Evolutionary conservation across 164 flowering plant species (phyloP).

Genomic region (Echeveria elegans): DNA sequence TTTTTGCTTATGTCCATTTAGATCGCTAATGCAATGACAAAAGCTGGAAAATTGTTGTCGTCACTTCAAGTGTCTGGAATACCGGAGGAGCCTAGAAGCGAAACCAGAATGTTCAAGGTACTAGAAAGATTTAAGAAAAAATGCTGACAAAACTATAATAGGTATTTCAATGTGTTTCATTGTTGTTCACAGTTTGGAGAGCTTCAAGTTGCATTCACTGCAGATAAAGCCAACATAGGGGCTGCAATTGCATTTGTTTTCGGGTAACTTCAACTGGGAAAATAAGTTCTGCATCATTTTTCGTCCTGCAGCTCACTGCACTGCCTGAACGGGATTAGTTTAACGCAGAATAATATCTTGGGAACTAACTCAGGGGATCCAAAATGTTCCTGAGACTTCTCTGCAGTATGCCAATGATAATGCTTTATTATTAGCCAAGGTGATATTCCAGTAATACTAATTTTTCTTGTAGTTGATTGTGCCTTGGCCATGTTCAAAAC

Average conservation of each 20-base stretch:
- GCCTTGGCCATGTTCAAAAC: not conserved
- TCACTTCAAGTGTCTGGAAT: slow-evolving; percentile 28
- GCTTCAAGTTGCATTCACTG: slow-evolving; percentile 72
- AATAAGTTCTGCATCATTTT: slow-evolving; percentile 2
- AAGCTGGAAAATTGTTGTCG: slow-evolving; percentile 57
- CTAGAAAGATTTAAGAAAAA: not conserved
- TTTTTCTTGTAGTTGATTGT: not conserved
- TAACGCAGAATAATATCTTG: slow-evolving; percentile 61
- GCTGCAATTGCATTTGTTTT: slow-evolving; percentile 65
- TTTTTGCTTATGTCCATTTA: slow-evolving; percentile 21
- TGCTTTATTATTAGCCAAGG: slow-evolving; percentile 81
- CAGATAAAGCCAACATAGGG: slow-evolving; percentile 68
- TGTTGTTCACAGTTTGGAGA: slow-evolving; percentile 71
- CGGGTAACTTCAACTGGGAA: slow-evolving; percentile 37
- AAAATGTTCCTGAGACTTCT: slow-evolving; percentile 72
- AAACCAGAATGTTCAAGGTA: slow-evolving; percentile 70
- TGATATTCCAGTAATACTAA: not conserved
- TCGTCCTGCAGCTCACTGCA: not conserved
- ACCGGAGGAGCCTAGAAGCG: slow-evolving; percentile 33
- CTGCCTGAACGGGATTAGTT: not conserved
- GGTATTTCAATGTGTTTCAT: not conserved
- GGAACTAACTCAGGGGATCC: slow-evolving; percentile 68
- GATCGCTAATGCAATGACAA: slow-evolving; percentile 73
- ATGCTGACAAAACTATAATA: not conserved
- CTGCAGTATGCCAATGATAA: slow-evolving; percentile 87